Evolutionary conservation across 176 grass and related monocot species (phyloP), one percentile per base, ranked within the genome.

Genomic region (Musa beccarii): DNA sequence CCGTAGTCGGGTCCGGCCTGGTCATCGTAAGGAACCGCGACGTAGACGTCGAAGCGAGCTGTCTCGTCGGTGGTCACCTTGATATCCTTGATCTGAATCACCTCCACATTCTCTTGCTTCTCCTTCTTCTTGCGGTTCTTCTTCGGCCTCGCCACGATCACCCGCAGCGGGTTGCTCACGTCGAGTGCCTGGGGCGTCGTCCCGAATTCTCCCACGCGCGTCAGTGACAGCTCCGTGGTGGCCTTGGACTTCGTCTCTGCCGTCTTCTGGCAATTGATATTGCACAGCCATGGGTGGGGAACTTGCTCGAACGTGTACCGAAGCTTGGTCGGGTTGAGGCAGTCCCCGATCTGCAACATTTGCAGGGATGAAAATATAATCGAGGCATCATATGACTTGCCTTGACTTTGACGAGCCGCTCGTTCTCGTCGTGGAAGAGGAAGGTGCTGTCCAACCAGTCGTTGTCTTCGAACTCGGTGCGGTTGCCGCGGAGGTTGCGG

Each of bases 41-140:
- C 4, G 34, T 68, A 84, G 22, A 84, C 75, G 21, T 84, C 69
- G 75, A 84, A 84, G 25, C 82, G 76, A 8, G 76, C 76, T 1
- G 76, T 49, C 21, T 59, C 82, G 0, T 23, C 5, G 13, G 76
- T 29, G 0, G 43, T n/a, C 22, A 74, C 82, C 0, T 43, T 51
- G 24, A 84, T 84, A 69, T 74, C 69, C 9, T 65, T 84, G 57
- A 84, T 59, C 50, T 74, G 54, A 15, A 84, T 22, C 68, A 79
- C 25, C 82, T 79, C 82, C 54, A 79, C 75, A 9, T 66, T 24
- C 0, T 72, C 23, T 9, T 84, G 9, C 68, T 84, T 84, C 1
- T 84, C 82, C 54, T 61, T 69, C 56, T 79, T 84, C 20, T 51
- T 84, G 51, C 76, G 82, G 82, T 66, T 84, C 19, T 69, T 79